Evolutionary conservation across 768 basidiomycete genomes (phyloP).

Genomic region (Pilatotrama ljubarskyi): DNA sequence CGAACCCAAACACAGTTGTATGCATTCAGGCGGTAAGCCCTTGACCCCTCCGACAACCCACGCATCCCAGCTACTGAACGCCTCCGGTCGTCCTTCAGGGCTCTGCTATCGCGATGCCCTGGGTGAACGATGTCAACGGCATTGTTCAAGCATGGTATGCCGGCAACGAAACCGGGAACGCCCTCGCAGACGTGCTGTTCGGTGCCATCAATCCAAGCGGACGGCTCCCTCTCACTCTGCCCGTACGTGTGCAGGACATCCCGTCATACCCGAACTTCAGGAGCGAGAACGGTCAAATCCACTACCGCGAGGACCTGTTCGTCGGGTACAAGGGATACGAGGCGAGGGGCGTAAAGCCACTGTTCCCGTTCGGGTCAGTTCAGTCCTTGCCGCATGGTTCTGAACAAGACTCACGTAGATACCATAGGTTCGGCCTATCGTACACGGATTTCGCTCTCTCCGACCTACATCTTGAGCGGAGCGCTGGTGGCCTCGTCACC

Average conservation of each 20-base stretch:
- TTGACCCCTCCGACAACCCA: no score
- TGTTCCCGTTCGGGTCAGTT: constrained; percentile 69
- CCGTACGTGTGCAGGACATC: constrained; percentile 58
- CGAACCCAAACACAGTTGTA: constrained; percentile 59
- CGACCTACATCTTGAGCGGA: constrained; percentile 41
- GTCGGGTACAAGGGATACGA: constrained; percentile 75
- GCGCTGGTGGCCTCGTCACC: constrained; percentile 5
- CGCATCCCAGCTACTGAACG: not conserved
- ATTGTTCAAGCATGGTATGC: constrained; percentile 67
- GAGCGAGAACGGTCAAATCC: constrained; percentile 55
- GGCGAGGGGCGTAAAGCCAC: constrained; percentile 48
- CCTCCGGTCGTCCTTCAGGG: constrained; percentile 41
- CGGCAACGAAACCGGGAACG: constrained; percentile 66
- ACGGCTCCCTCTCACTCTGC: constrained; percentile 61
- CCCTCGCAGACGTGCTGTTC: constrained; percentile 64
- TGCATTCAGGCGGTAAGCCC: constrained; percentile 58
- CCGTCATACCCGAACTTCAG: constrained; percentile 59
- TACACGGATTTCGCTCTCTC: constrained; percentile 70
- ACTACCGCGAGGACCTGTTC: constrained; percentile 61
- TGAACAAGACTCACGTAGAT: constrained; percentile 1
- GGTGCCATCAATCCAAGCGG: constrained; percentile 63
- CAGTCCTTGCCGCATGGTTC: no score
- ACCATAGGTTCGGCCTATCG: constrained; percentile 62
- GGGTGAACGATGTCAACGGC: constrained; percentile 54
- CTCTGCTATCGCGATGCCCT: constrained; percentile 75